Percentiles rank a stretch among this genome's conserved stretches.
phyloP scores from a whole-genome alignment of 106 monocot species.

The Dioscorea dumetorum region DNA sequence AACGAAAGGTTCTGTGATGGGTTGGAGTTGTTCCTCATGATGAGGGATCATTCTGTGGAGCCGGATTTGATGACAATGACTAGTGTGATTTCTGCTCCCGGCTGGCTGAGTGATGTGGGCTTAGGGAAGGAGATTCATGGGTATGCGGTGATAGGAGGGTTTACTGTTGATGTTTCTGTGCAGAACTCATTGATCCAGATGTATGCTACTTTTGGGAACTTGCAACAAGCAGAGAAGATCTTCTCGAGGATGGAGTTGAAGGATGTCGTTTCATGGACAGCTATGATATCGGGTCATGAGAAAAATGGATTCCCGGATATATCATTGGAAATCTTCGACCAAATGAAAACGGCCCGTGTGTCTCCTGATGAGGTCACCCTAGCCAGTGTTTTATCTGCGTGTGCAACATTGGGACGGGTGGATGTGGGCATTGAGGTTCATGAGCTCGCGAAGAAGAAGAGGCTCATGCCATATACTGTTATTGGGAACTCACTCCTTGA shows the following conservation, averaged over 20 bases:
- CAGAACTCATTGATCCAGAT: slow-evolving; percentile 76
- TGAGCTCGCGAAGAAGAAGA: slow-evolving; percentile 44
- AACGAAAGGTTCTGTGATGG: slow-evolving; percentile 44
- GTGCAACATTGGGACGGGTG: slow-evolving; percentile 46
- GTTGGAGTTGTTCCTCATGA: slow-evolving; percentile 47
- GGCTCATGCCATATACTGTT: slow-evolving; percentile 32
- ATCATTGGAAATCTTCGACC: slow-evolving; percentile 53
- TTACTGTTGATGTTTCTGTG: slow-evolving; percentile 35
- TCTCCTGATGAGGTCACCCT: slow-evolving; percentile 62
- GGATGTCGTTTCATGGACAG: slow-evolving; percentile 85
- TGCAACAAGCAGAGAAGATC: slow-evolving; percentile 49
- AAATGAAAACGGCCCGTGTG: slow-evolving; percentile 41
- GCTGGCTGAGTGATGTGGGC: slow-evolving; percentile 12
- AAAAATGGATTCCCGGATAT: slow-evolving; percentile 44
- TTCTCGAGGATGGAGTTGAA: slow-evolving; percentile 41
- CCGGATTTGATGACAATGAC: slow-evolving; percentile 84
- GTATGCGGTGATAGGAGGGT: slow-evolving; percentile 42
- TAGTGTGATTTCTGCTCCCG: slow-evolving; percentile 60
- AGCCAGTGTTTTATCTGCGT: slow-evolving; percentile 65
- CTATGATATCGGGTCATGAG: slow-evolving; percentile 92
- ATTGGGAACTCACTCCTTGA: slow-evolving; percentile 71
- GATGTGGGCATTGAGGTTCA: slow-evolving; percentile 66
- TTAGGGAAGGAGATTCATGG: slow-evolving; percentile 64
- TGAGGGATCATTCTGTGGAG: slow-evolving; percentile 45
- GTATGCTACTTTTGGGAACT: slow-evolving; percentile 34